Conservation (phyloP, 768 basidiomycete genomes). For the Leucocoprinus birnbaumii region DNA sequence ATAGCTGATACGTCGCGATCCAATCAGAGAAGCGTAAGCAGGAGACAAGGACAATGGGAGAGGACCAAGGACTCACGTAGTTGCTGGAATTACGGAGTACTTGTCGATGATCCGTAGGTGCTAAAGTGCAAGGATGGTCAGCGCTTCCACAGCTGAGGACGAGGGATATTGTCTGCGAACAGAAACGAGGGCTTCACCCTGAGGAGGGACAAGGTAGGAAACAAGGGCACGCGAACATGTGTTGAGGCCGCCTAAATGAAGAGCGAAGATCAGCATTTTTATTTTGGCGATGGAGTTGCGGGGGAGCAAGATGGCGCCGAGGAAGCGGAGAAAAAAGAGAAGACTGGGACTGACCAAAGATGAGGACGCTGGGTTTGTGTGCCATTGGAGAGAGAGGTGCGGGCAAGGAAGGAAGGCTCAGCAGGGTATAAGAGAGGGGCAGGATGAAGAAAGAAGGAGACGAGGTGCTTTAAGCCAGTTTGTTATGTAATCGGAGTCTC, state of each 20-base stretch:
- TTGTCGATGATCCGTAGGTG: constrained; percentile 26
- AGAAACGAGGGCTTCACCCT: constrained; percentile 69
- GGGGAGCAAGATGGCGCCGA: neutral
- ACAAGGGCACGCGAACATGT: constrained; percentile 75
- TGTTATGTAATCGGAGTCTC: constrained; percentile 12
- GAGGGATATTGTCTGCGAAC: constrained; percentile 37
- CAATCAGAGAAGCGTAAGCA: neutral
- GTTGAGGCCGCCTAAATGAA: constrained; percentile 68
- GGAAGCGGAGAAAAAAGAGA: neutral
- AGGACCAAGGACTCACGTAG: constrained; percentile 23
- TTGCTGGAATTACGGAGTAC: constrained; percentile 30
- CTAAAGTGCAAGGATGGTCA: constrained; percentile 14
- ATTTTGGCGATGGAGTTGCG: neutral
- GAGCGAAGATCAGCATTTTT: neutral
- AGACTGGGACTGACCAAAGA: neutral
- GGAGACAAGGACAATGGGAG: neutral
- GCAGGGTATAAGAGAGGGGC: neutral
- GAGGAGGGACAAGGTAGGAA: constrained; percentile 59
- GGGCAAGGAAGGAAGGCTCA: neutral
- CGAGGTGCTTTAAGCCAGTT: constrained; percentile 6
- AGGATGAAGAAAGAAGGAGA: neutral
- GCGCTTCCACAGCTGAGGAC: neutral
- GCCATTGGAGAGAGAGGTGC: constrained; percentile 3
- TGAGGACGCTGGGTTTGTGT: constrained; percentile 12
- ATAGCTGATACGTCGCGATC: constrained; percentile 45